phyloP scores from a whole-genome alignment of 139 green algal genomes.

The Haematococcus lacustris region DNA sequence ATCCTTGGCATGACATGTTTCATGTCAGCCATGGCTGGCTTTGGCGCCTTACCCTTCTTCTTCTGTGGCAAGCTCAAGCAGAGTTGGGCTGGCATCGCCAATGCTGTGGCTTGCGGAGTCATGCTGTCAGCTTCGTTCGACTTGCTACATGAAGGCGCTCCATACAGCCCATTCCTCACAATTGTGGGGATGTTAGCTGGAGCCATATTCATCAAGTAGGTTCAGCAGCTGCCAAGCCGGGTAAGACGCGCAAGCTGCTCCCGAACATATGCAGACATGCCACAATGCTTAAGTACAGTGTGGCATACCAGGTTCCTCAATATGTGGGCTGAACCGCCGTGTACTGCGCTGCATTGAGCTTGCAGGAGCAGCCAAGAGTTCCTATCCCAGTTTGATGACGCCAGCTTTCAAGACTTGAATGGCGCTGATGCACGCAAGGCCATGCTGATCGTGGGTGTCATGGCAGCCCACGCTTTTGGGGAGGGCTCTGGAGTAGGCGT shows the following conservation, averaged over 20 bases:
- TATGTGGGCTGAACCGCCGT: neutral
- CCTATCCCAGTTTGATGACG: slow-evolving; percentile 34
- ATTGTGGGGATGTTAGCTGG: slow-evolving; percentile 68
- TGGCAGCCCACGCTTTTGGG: slow-evolving; percentile 92
- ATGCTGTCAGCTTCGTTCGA: slow-evolving; percentile 96
- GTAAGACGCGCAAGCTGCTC: neutral
- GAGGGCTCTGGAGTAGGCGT: slow-evolving; percentile 94
- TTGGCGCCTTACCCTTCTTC: slow-evolving; percentile 72
- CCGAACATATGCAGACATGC: neutral
- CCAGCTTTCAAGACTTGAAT: slow-evolving; percentile 65
- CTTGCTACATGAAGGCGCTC: slow-evolving; percentile 82
- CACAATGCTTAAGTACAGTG: neutral
- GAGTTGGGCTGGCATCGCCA: slow-evolving; percentile 65
- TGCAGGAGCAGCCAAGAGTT: slow-evolving; percentile 16
- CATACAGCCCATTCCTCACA: slow-evolving; percentile 54
- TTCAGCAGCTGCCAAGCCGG: neutral
- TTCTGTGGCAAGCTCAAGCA: slow-evolving; percentile 21
- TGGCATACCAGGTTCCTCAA: neutral
- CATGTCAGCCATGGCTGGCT: slow-evolving; percentile 48
- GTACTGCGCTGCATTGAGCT: neutral
- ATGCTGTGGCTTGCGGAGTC: slow-evolving; percentile 89
- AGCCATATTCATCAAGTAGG: slow-evolving; percentile 63
- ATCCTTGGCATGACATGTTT: slow-evolving; percentile 59
- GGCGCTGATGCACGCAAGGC: slow-evolving; percentile 75
- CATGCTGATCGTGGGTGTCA: slow-evolving; percentile 90